phyloP scores from a whole-genome alignment of 352 stramenopile genomes.

The Phytopythium ostracodes region DNA sequence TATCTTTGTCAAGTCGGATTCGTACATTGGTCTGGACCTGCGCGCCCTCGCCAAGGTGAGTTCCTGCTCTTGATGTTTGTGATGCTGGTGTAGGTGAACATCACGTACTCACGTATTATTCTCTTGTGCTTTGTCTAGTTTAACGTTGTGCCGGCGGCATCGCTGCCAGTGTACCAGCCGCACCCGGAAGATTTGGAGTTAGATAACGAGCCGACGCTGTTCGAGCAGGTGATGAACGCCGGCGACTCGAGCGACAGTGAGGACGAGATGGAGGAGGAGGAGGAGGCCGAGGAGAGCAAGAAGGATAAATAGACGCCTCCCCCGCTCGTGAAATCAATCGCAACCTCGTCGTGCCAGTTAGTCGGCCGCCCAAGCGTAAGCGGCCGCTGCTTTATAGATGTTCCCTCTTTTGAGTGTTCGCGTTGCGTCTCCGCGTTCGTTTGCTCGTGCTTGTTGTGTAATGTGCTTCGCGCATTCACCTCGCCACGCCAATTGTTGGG shows the following conservation, averaged over 20 bases:
- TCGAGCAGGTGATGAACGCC: slow-evolving; percentile 95
- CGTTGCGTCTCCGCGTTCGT: neutral
- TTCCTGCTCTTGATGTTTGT: slow-evolving; percentile 3
- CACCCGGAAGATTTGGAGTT: slow-evolving; percentile 98
- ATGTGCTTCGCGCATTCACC: neutral
- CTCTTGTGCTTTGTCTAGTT: slow-evolving; percentile 58
- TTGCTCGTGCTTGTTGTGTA: neutral
- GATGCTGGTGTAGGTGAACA: neutral
- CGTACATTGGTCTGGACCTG: slow-evolving; percentile 97
- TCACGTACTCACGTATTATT: slow-evolving; percentile 5
- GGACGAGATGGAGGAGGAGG: slow-evolving; percentile 72
- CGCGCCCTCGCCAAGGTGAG: slow-evolving; percentile 84
- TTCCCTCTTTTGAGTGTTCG: neutral
- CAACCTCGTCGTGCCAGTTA: neutral
- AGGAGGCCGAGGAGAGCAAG: slow-evolving; percentile 55
- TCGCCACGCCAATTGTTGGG: too few species aligned
- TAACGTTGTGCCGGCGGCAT: slow-evolving; percentile 89
- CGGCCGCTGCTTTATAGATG: slow-evolving; percentile 1
- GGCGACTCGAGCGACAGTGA: slow-evolving; percentile 86
- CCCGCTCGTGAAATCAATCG: slow-evolving; percentile 2
- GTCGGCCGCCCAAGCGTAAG: slow-evolving; percentile 1
- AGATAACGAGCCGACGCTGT: slow-evolving; percentile 99
- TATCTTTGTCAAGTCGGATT: slow-evolving; percentile 97
- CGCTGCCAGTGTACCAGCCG: slow-evolving; percentile 94
- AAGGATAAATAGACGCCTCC: slow-evolving; percentile 55